Evolutionary conservation across 345 rosid species (phyloP).

Genomic region (Rhodamnia argentea): DNA sequence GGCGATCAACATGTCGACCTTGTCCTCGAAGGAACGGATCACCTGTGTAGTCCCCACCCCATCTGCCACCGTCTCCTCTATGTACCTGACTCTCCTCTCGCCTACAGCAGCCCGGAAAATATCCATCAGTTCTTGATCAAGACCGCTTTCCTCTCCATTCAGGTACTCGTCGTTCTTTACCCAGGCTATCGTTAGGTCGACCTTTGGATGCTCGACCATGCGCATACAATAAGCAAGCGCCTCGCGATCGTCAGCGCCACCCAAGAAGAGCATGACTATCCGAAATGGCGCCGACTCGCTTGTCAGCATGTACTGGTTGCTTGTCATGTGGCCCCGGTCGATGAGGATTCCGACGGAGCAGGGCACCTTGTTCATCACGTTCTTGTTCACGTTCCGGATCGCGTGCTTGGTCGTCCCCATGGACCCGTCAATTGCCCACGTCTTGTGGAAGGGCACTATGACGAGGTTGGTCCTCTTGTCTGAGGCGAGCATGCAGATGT

Average conservation of each 20-base stretch:
- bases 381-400: background rate
- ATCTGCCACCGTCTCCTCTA: constrained; percentile 5
- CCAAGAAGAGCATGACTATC: constrained; percentile 9
- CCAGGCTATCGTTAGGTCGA: constrained; percentile 2
- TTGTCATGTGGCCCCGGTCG: background rate
- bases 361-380: constrained; percentile 11
- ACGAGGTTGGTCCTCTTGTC: constrained; percentile 6
- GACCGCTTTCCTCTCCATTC: background rate
- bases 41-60: constrained; percentile 4
- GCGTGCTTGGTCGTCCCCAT: background rate
- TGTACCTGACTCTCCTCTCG: background rate
- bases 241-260: constrained; percentile 17
- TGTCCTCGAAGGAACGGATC: constrained; percentile 1
- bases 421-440: background rate
- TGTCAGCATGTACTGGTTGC: background rate
- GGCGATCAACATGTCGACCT: constrained; percentile 10
- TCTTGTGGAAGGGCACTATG: constrained; percentile 14
- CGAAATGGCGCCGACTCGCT: background rate
- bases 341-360: constrained; percentile 21
- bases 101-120: background rate
- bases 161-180: background rate
- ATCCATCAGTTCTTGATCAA: constrained; percentile 12
- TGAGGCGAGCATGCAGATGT: constrained; percentile 16
- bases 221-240: constrained; percentile 9
- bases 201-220: constrained; percentile 6